phyloP scores from a whole-genome alignment of 192 early-diverging fungal genomes.

The Haplosporangium gracile region DNA sequence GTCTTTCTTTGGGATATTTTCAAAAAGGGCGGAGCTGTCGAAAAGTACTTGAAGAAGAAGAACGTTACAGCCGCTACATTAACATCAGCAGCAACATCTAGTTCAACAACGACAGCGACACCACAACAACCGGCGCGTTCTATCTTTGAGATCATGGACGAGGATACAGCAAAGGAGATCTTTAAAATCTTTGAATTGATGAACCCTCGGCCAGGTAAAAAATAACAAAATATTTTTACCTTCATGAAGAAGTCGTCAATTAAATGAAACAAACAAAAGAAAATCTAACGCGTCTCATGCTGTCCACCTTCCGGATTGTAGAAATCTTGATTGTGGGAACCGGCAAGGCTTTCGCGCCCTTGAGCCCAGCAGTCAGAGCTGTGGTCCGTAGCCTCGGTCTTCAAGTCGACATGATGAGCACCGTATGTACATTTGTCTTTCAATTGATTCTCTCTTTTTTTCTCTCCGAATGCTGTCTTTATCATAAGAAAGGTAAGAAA shows the following conservation, averaged over 20 bases:
- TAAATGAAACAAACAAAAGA: not conserved
- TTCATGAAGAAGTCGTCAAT: not conserved
- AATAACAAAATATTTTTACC: not conserved
- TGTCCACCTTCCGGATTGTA: not conserved
- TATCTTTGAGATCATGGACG: conserved; percentile 50
- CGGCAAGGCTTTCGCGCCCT: conserved; percentile 63
- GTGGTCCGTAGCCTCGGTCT: conserved; percentile 65
- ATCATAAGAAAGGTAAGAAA: not conserved
- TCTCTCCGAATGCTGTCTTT: not conserved
- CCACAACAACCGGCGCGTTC: conserved; percentile 13
- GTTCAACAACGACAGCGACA: not conserved
- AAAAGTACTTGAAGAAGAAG: conserved; percentile 4
- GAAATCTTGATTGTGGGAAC: conserved; percentile 65
- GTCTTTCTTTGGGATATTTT: conserved; percentile 71
- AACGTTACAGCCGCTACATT: not conserved
- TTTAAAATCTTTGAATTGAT: conserved; percentile 70
- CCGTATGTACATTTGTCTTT: conserved; percentile 56
- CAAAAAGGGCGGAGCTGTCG: conserved; percentile 34
- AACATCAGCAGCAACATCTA: conserved; percentile 9
- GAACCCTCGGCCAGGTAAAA: conserved; percentile 68
- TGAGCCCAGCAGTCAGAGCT: conserved; percentile 61
- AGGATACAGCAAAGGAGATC: conserved; percentile 60
- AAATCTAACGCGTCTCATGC: not conserved
- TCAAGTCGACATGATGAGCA: conserved; percentile 71
- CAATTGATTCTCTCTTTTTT: not conserved